Conservation (phyloP, 192 early-diverging fungal genomes). For the Gonapodya sp. region DNA sequence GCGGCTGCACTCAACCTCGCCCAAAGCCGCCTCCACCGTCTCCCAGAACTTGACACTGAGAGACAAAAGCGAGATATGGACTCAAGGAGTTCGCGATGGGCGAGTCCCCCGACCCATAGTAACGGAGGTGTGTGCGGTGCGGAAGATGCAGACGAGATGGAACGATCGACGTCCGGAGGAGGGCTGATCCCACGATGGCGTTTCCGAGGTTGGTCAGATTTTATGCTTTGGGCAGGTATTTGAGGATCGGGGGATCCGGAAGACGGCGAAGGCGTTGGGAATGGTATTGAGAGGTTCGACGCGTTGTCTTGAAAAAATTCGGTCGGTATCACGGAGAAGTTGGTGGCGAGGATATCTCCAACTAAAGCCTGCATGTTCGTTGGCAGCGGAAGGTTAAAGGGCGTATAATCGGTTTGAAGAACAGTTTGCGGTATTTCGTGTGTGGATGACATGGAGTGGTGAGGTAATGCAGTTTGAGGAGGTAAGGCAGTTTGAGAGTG, state of each 20-base stretch:
- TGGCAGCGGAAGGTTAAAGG: no score
- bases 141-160: neutral
- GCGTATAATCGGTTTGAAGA: no score
- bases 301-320: no score
- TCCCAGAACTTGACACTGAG: neutral
- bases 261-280: no score
- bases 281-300: no score
- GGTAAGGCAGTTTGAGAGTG: no score
- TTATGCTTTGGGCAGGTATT: neutral
- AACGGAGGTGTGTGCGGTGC: neutral
- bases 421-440: no score
- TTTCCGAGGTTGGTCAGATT: neutral
- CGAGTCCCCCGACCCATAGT: neutral
- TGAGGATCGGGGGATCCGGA: neutral
- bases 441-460: no score
- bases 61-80: neutral
- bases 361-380: no score
- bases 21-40: neutral
- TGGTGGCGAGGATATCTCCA: no score
- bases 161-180: neutral
- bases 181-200: neutral
- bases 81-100: neutral
- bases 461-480: no score
- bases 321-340: no score
- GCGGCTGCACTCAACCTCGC: neutral